A percentile compares a stretch with the other conserved stretches of the same genome.
These are phyloP conservation scores for Cairneyella variabilis DNA, from an alignment of 495 filamentous ascomycete genomes.

Conservation along the genomic window DNA sequence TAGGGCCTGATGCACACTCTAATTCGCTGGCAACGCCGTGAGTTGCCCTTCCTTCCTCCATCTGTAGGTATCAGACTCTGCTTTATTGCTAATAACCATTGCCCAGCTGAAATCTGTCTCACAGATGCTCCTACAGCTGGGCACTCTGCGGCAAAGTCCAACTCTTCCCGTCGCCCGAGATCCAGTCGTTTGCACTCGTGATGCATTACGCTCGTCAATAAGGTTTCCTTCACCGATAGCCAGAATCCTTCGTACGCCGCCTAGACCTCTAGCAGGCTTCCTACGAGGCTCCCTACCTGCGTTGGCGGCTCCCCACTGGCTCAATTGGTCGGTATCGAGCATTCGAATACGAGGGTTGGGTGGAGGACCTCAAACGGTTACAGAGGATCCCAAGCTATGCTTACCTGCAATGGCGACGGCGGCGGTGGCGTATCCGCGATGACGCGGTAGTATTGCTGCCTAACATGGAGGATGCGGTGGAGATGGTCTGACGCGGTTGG, in stretches of 20 bases:
- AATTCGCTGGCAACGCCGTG: neutral
- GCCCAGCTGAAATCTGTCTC: slow-evolving; percentile 2
- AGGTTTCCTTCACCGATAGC: neutral
- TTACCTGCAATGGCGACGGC: too few species aligned
- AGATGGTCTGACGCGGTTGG: slow-evolving; percentile 1
- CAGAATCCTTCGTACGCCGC: neutral
- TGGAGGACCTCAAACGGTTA: neutral
- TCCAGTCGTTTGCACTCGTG: neutral
- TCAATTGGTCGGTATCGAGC: neutral
- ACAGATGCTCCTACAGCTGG: neutral
- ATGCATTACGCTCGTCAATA: neutral
- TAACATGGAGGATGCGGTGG: neutral
- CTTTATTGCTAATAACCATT: neutral
- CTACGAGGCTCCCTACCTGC: neutral
- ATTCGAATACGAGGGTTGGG: neutral
- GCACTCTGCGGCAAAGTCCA: neutral
- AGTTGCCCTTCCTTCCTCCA: slow-evolving; percentile 11
- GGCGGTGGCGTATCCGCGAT: too few species aligned
- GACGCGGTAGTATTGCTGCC: neutral
- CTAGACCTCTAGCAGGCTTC: slow-evolving; percentile 1
- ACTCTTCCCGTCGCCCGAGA: slow-evolving; percentile 3
- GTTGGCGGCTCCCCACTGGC: neutral
- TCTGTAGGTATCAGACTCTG: slow-evolving; percentile 3
- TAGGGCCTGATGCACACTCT: neutral
- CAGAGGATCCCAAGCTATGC: neutral